Percentiles rank a stretch among this genome's conserved stretches.
These are phyloP conservation scores for Cryphonectria radicalis DNA, from an alignment of 2,329 filamentous ascomycete species.

Conservation along the genomic window DNA sequence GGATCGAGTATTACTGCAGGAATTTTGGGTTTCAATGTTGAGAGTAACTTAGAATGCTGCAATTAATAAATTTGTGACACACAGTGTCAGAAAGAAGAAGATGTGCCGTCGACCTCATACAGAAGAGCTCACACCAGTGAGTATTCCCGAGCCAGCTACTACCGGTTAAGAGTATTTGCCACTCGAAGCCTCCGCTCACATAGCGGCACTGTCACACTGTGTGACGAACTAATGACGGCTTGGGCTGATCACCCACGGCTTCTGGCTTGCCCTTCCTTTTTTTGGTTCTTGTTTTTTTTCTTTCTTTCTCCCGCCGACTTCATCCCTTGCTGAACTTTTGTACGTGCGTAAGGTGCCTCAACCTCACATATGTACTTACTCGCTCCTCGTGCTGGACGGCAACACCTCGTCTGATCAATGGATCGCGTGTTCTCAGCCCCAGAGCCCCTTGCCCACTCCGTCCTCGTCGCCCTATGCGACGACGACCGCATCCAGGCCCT, in stretches of 20 bases:
- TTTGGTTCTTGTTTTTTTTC: neutral
- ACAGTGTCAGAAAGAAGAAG: neutral
- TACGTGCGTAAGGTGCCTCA: neutral
- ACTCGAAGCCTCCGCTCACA: neutral
- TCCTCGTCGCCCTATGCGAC: conserved; percentile 28
- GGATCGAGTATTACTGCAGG: neutral
- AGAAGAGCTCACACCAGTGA: neutral
- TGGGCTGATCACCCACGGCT: neutral
- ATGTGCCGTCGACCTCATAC: neutral
- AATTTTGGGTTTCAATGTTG: neutral
- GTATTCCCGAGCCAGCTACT: neutral
- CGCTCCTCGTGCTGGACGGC: neutral
- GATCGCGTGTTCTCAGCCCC: conserved; percentile 24
- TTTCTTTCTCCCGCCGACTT: neutral
- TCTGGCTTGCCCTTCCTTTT: neutral
- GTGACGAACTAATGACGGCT: neutral
- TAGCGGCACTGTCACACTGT: neutral
- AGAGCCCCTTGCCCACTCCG: conserved; percentile 20
- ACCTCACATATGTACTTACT: neutral
- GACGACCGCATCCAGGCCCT: conserved; percentile 16
- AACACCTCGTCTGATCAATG: conserved; percentile 1
- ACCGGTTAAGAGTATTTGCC: neutral
- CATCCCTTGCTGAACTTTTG: too few relatives aligned
- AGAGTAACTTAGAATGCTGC: neutral
- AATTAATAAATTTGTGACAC: neutral